Base-by-base conservation (phyloP, 2,329 filamentous ascomycete species). In the Talaromyces sp. region DNA sequence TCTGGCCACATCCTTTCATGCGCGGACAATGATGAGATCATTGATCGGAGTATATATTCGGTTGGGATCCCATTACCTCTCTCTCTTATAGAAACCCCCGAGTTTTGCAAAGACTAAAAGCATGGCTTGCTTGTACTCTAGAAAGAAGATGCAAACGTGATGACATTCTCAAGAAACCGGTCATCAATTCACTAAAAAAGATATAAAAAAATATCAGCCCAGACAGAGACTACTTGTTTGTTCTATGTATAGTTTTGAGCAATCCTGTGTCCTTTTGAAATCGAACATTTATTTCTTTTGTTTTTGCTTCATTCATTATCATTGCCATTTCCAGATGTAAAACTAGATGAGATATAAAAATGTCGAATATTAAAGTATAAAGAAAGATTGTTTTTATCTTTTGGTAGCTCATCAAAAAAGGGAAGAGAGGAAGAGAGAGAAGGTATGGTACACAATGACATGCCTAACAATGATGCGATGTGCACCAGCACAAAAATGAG, bases 201-300 rank as follows among this genome's bases (percentile, higher is more conserved):
- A 13, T 6, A 19, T 19, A 39, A 10, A 37, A 50, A 49, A 61
- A 62, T 43, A 54, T 50, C 9, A 49, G 19, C 27, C 35, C 52
- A 39, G 33, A 54, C 35, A 62, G 33, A 62, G 35, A 50, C 47
- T 54, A 62, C 39, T 49, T 56, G 50, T 57, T 63, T 63, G 61
- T 63, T 63, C 61, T 63, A 37, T 63, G 61, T 63, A 63, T 63
- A 63, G 61, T 47, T 62, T 52, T 57, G 61, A 57, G 61, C 61
- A 63, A 63, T 57, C 22, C 4, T 57, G 41, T 56, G 45, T 54
- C 35, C 50, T 50, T 31, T 57, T 50, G 52, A 63, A 62, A 35
- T 57, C 22, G 6, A 63, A 47, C 25, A 37, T 37, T 22, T 19
- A 27, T 63, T 62, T 63, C 61, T 17, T 63, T 57, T 57, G 61